Percentiles rank a stretch among this genome's conserved stretches.
These are phyloP conservation scores for Haplosporangium sp. DNA, from an alignment of 371 early-diverging fungal species.

Conservation along the genomic window DNA sequence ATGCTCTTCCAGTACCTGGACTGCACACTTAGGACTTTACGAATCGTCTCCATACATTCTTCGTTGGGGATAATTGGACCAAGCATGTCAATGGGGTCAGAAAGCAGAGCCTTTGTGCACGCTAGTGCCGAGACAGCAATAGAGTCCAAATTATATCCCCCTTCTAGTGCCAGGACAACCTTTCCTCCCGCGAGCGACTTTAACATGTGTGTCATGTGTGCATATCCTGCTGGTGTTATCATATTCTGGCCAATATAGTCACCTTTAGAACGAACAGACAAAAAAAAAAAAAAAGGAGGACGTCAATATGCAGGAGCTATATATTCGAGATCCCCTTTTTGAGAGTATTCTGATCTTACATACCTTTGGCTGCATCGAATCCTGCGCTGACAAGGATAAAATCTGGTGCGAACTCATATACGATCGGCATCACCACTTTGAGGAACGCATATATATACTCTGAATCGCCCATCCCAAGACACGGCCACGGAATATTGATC, in stretches of 20 bases:
- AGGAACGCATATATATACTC: conserved; percentile 90
- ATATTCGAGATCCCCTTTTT: background rate
- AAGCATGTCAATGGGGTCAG: conserved; percentile 63
- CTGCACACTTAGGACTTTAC: conserved; percentile 61
- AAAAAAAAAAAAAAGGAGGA: background rate
- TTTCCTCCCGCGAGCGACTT: conserved; percentile 76
- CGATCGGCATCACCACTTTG: conserved; percentile 83
- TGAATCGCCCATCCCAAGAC: conserved; percentile 82
- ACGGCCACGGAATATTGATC: conserved; percentile 91
- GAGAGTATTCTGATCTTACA: background rate
- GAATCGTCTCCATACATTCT: conserved; percentile 61
- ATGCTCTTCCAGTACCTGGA: conserved; percentile 63
- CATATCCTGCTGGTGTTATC: conserved; percentile 87
- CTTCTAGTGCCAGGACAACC: conserved; percentile 83
- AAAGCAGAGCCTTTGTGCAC: conserved; percentile 79
- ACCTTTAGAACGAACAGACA: conserved; percentile 39
- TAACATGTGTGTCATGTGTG: conserved; percentile 87
- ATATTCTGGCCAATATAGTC: conserved; percentile 89
- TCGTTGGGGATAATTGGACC: conserved; percentile 54
- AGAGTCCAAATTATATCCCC: conserved; percentile 86
- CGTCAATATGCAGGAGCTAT: background rate
- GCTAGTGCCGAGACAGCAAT: conserved; percentile 81
- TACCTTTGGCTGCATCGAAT: conserved; percentile 87
- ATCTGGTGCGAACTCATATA: conserved; percentile 85
- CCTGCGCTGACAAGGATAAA: conserved; percentile 87